Base-by-base conservation (phyloP, 441 rosid species). In the Syzygium malaccense region DNA sequence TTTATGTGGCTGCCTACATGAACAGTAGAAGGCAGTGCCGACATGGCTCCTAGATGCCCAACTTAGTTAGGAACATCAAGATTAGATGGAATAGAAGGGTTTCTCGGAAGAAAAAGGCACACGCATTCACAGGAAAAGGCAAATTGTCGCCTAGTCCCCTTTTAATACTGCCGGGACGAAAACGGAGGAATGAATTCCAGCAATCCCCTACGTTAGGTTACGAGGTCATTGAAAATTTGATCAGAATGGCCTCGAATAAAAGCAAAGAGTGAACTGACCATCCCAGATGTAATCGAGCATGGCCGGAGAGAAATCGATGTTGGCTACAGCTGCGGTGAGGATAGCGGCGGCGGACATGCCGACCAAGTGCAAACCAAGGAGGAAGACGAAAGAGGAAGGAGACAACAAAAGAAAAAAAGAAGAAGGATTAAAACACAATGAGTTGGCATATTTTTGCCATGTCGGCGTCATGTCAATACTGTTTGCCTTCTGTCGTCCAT, bases 1-100 rank as follows among this genome's bases (percentile, higher is more conserved):
- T 30, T 18, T 66, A 33, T 18, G 41, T 66, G 78, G 19, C 41
- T 66, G 45, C 45, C 45, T 2, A 32, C 45, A 1, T 18, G 14
- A 33, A 32, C 2, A 0, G 3, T 66, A 18, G 6, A 32, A 19
- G 25, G 45, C 7, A 0, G 45, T 0, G 11, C 9, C 13, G 7
- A 66, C 7, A 3, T 32, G 78, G 45, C 45, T 32, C 5, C 45
- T 66, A 8, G 79, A 68, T 18, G 48, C 26, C 32, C 48, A 19
- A 32, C 78, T 66, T 18, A 8, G 45, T 32, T 66, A 53, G 55
- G 56, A 28, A 18, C 56, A 15, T 64, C 18, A 75, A 55, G 14
- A 51, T 45, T 14, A 14, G 11, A n/a, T 32, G 54, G 8, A 45
- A 30, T 18, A 8, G 37, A 20, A 26, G 3, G 33, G 80, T 15